phyloP scores from a whole-genome alignment of 139 green algal genomes.

The Ettlia oleoabundans region DNA sequence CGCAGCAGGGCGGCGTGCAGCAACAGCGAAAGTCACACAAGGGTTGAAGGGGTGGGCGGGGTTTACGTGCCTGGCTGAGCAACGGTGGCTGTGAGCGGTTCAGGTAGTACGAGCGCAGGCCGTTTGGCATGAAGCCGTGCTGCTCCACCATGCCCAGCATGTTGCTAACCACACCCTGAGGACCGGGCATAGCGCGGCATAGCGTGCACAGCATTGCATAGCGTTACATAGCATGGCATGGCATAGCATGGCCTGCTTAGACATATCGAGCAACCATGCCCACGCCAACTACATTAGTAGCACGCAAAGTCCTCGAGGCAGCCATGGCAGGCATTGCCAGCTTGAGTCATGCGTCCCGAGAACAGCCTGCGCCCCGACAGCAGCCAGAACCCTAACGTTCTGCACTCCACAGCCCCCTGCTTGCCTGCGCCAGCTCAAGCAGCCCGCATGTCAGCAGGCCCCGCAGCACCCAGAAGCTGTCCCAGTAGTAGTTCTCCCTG shows the following conservation, averaged over 20 bases:
- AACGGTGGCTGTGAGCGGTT: slow-evolving; percentile 95
- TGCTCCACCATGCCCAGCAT: slow-evolving; percentile 71
- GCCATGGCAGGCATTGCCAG: too few species aligned
- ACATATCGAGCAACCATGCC: background rate
- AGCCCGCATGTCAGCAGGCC: slow-evolving; percentile 85
- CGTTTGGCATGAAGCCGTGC: slow-evolving; percentile 93
- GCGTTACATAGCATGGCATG: too few species aligned
- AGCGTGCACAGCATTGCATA: background rate
- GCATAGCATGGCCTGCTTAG: too few species aligned
- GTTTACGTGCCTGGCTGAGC: slow-evolving; percentile 63
- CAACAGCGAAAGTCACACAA: too few species aligned
- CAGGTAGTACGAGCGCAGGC: slow-evolving; percentile 89
- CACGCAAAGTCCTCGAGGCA: too few species aligned
- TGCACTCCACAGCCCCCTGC: too few species aligned
- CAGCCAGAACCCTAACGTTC: too few species aligned
- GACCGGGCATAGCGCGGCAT: background rate
- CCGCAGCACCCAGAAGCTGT: slow-evolving; percentile 84
- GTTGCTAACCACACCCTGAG: slow-evolving; percentile 71
- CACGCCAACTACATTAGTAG: background rate
- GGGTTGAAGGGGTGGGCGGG: too few species aligned
- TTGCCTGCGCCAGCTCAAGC: slow-evolving; percentile 38
- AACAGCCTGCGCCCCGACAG: background rate
- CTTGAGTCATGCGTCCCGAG: background rate
- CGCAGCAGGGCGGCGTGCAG: too few species aligned
- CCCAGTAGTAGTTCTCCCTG: slow-evolving; percentile 90